Conservation (phyloP, 1,139 yeast genomes). For the Torulaspora globosa region DNA sequence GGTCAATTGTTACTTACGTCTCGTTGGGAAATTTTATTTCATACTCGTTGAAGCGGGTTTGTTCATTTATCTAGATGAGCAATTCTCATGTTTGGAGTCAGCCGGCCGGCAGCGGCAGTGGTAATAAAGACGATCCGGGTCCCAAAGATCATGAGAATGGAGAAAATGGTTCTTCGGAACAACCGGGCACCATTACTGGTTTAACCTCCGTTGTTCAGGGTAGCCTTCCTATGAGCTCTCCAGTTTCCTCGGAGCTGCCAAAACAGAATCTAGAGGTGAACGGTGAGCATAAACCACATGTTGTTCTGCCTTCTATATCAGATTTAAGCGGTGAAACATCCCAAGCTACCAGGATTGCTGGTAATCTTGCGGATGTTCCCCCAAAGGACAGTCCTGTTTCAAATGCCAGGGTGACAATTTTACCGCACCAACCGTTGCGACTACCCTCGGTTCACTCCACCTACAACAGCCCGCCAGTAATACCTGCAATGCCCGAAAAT, state of each 20-base stretch:
- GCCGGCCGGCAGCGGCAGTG: background rate
- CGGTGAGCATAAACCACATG: constrained; percentile 16
- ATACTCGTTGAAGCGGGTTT: background rate
- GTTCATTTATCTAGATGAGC: constrained; percentile 1
- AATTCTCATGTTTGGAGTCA: constrained; percentile 24
- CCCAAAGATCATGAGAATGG: constrained; percentile 4
- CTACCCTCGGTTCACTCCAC: constrained; percentile 13
- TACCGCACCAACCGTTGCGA: constrained; percentile 13
- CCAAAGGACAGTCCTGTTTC: constrained; percentile 3
- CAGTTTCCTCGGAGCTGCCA: constrained; percentile 2
- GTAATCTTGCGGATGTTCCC: constrained; percentile 2
- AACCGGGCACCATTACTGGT: background rate
- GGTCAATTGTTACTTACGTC: background rate
- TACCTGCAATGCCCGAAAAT: constrained; percentile 8
- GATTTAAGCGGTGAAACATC: constrained; percentile 39
- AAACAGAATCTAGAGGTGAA: constrained; percentile 8
- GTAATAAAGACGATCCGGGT: constrained; percentile 15
- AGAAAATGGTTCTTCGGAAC: constrained; percentile 4
- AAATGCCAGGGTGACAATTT: constrained; percentile 7
- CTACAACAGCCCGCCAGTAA: constrained; percentile 7
- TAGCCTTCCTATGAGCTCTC: constrained; percentile 1
- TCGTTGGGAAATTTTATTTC: background rate
- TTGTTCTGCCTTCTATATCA: constrained; percentile 32
- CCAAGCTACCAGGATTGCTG: constrained; percentile 3
- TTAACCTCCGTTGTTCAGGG: background rate